These are phyloP conservation scores for Ustilago shanxiensis DNA, from an alignment of 1,284 basidiomycete genomes.

Conservation along the genomic window DNA sequence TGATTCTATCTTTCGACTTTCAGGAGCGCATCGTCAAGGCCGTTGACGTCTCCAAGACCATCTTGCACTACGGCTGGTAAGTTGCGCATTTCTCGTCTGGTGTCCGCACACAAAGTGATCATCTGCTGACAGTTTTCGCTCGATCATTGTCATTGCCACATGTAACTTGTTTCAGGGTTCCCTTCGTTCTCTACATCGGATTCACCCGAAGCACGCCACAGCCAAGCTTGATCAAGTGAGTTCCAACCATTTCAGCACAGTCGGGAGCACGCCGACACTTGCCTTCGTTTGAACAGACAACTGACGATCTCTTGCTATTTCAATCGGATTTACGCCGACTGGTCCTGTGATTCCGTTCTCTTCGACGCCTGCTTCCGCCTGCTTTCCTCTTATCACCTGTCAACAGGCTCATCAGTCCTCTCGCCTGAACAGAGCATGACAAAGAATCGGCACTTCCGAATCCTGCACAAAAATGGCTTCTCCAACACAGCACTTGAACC, in stretches of 20 bases:
- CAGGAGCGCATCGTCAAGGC: constrained; percentile 67
- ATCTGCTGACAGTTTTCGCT: background rate
- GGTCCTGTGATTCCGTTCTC: background rate
- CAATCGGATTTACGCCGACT: constrained; percentile 2
- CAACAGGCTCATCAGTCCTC: constrained; percentile 61
- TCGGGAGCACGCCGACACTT: background rate
- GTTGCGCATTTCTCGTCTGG: constrained; percentile 13
- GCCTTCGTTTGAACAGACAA: background rate
- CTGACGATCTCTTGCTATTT: background rate
- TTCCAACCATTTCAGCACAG: background rate
- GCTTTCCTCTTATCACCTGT: background rate
- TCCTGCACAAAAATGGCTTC: background rate
- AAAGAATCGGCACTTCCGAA: constrained; percentile 26
- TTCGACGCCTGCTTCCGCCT: background rate
- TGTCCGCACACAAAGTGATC: background rate
- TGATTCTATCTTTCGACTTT: background rate
- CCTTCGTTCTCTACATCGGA: constrained; percentile 68
- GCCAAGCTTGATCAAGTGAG: constrained; percentile 68
- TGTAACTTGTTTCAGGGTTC: constrained; percentile 53
- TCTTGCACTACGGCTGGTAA: constrained; percentile 67
- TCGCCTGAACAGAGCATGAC: constrained; percentile 39
- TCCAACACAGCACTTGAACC: constrained; percentile 13
- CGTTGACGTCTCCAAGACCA: constrained; percentile 64
- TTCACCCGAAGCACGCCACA: constrained; percentile 65
- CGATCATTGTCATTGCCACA: background rate